phyloP scores from a whole-genome alignment of 352 stramenopile genomes.

The Globisporangium rhizosaccharum region DNA sequence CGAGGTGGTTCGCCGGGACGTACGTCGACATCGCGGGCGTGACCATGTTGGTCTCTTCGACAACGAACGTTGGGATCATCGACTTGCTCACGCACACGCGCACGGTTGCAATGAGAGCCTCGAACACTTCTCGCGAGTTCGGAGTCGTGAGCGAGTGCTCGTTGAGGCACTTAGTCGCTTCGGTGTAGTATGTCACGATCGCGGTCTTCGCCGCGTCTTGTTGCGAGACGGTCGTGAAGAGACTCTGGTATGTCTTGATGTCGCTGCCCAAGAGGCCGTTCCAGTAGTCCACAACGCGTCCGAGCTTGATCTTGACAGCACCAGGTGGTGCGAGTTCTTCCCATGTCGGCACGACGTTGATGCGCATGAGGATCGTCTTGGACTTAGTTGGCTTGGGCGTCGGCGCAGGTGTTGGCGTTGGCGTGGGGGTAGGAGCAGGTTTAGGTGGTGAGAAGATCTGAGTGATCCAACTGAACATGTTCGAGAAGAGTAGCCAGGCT shows the following conservation, averaged over 20 bases:
- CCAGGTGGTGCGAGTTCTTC: background rate
- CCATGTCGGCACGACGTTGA: slow-evolving; percentile 2
- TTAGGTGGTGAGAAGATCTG: background rate
- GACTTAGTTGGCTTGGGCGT: slow-evolving; percentile 3
- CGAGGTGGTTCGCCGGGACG: slow-evolving; percentile 3
- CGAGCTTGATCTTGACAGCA: slow-evolving; percentile 2
- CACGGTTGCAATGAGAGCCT: background rate
- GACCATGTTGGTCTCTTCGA: slow-evolving; percentile 3
- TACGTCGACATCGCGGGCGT: slow-evolving; percentile 1
- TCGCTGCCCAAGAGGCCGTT: background rate
- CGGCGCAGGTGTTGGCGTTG: background rate
- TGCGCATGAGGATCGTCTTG: slow-evolving; percentile 9
- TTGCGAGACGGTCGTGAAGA: background rate
- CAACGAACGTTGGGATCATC: slow-evolving; percentile 1
- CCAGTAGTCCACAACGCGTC: slow-evolving; percentile 3
- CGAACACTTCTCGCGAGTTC: background rate
- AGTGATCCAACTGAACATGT: background rate
- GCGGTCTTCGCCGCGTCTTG: background rate
- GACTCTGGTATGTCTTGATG: background rate
- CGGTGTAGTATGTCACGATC: slow-evolving; percentile 4
- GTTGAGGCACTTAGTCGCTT: slow-evolving; percentile 1
- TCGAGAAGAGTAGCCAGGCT: slow-evolving; percentile 1
- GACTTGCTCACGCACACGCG: background rate
- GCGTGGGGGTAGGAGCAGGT: background rate
- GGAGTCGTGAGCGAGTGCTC: slow-evolving; percentile 1